phyloP scores from a whole-genome alignment of 495 filamentous ascomycete genomes.

The Neurospora cerealis region DNA sequence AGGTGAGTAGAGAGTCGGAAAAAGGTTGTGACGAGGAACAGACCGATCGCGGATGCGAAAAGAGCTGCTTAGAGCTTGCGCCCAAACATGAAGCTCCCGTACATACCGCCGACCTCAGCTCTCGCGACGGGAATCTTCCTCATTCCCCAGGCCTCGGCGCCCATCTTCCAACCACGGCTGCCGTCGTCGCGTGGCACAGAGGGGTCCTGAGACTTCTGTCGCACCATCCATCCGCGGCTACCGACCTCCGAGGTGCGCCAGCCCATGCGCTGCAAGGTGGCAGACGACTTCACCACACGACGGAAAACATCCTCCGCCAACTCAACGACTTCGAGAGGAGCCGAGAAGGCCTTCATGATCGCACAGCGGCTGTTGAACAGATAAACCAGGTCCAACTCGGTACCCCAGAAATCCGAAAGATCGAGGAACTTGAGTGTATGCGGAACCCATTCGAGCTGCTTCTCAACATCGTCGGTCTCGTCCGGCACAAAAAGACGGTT shows the following conservation, averaged over 20 bases:
- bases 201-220: conserved; percentile 24
- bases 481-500: conserved; percentile 46
- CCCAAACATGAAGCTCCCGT: conserved; percentile 76
- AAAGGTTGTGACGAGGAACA: not conserved
- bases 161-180: conserved; percentile 73
- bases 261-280: conserved; percentile 36
- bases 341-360: conserved; percentile 50
- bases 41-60: not conserved
- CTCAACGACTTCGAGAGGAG: conserved; percentile 73
- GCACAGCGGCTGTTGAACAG: conserved; percentile 51
- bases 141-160: conserved; percentile 81
- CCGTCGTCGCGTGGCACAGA: conserved; percentile 31
- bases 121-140: conserved; percentile 71
- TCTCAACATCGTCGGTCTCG: conserved; percentile 20
- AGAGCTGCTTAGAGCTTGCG: conserved; percentile 28
- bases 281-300: conserved; percentile 43
- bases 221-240: conserved; percentile 56
- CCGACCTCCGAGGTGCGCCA: conserved; percentile 64
- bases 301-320: conserved; percentile 60
- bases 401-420: conserved; percentile 50
- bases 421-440: conserved; percentile 71
- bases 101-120: conserved; percentile 75
- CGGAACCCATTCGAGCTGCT: conserved; percentile 41
- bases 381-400: conserved; percentile 48
- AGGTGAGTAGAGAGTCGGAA: not conserved